phyloP scores from a whole-genome alignment of 495 filamentous ascomycete genomes.

The Poronia punctata region DNA sequence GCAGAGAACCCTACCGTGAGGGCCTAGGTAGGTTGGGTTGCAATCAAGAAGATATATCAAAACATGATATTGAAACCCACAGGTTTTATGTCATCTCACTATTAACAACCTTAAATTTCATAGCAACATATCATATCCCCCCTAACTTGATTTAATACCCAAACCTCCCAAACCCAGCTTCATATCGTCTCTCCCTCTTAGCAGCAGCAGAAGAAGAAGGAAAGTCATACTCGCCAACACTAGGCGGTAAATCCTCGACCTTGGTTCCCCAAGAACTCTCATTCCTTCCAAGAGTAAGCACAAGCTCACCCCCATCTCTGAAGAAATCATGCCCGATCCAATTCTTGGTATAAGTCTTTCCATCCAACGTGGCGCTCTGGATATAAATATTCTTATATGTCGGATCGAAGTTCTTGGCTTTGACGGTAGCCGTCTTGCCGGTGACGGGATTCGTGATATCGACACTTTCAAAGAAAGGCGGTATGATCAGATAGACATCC shows the following conservation, averaged over 20 bases:
- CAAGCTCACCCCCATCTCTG: slow-evolving; percentile 59
- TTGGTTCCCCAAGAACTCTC: slow-evolving; percentile 65
- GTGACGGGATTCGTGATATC: slow-evolving; percentile 57
- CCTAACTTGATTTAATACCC: no score
- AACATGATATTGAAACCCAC: no score
- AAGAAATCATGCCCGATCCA: slow-evolving; percentile 75
- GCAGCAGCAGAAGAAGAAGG: slow-evolving; percentile 18
- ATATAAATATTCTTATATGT: slow-evolving; percentile 58
- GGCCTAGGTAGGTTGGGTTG: no score
- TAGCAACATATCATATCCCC: no score
- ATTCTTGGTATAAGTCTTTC: slow-evolving; percentile 55
- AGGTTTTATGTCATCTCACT: slow-evolving; percentile 4
- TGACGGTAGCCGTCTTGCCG: slow-evolving; percentile 52
- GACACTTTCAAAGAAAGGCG: slow-evolving; percentile 59
- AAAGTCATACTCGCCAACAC: slow-evolving; percentile 29
- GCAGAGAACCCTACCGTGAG: no score
- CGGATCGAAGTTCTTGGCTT: slow-evolving; percentile 57
- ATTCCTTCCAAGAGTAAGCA: slow-evolving; percentile 54
- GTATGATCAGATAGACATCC: slow-evolving; percentile 65
- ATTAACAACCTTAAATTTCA: no score
- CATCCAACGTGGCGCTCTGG: slow-evolving; percentile 64
- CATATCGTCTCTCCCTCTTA: slow-evolving; percentile 12
- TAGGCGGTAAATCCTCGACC: slow-evolving; percentile 59
- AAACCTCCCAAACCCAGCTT: slow-evolving; percentile 9
- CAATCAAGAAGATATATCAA: no score